phyloP scores from a whole-genome alignment of 108 stramenopile species.

The Stephanodiscus minutulus region DNA sequence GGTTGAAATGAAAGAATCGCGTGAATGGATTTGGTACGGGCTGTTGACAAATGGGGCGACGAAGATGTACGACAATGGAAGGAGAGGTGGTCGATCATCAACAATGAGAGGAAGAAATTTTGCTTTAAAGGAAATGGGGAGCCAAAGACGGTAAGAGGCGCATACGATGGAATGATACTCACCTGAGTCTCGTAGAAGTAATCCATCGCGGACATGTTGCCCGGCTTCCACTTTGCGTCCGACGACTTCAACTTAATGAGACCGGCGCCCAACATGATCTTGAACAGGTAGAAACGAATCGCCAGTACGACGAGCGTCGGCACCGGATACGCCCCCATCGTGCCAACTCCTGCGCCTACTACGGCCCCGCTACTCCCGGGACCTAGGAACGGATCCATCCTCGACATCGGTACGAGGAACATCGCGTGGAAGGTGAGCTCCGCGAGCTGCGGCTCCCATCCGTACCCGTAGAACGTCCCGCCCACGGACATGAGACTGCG shows the following conservation, averaged over 20 bases:
- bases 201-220: slow-evolving; percentile 64
- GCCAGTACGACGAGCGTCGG: slow-evolving; percentile 50
- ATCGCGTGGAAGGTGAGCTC: slow-evolving; percentile 66
- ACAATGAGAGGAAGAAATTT: neutral
- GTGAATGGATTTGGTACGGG: slow-evolving; percentile 71
- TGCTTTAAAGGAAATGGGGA: neutral
- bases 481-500: slow-evolving; percentile 69
- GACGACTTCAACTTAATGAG: slow-evolving; percentile 60
- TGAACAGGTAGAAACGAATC: slow-evolving; percentile 62
- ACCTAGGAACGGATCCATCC: slow-evolving; percentile 49
- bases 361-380: neutral
- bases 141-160: neutral
- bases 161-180: neutral
- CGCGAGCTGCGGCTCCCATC: slow-evolving; percentile 74
- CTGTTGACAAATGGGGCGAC: neutral
- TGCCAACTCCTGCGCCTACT: too few relatives aligned
- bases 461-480: slow-evolving; percentile 64
- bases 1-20: slow-evolving; percentile 61
- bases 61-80: neutral
- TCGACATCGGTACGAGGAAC: slow-evolving; percentile 66
- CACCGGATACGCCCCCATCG: slow-evolving; percentile 27
- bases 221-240: slow-evolving; percentile 60
- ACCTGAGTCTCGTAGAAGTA: slow-evolving; percentile 74
- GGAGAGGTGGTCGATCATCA: neutral
- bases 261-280: slow-evolving; percentile 77